These are phyloP conservation scores for Ramaria rubella DNA, from an alignment of 768 basidiomycete genomes.

Conservation along the genomic window DNA sequence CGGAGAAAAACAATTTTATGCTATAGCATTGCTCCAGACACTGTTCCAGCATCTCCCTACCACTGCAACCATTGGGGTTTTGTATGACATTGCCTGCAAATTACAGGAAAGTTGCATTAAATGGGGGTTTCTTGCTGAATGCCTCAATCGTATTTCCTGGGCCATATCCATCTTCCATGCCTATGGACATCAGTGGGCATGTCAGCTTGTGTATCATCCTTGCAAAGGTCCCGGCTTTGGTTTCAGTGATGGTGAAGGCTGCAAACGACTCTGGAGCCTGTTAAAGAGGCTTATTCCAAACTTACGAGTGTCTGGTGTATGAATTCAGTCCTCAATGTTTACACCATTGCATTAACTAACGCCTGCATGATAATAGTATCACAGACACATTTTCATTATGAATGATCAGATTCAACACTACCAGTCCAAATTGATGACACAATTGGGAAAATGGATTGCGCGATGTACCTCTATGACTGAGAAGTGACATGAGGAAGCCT, in stretches of 20 bases:
- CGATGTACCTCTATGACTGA: neutral
- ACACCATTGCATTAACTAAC: neutral
- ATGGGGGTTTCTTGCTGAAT: conserved; percentile 9
- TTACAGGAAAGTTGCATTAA: conserved; percentile 24
- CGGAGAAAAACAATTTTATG: conserved; percentile 34
- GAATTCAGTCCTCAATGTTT: neutral
- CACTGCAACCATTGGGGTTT: conserved; percentile 18
- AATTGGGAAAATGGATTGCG: neutral
- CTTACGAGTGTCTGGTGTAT: conserved; percentile 27
- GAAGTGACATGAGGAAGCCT: neutral
- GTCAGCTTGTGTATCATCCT: conserved; percentile 31
- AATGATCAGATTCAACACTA: neutral
- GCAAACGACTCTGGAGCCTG: conserved; percentile 29
- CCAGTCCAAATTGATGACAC: neutral
- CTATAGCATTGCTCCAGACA: conserved; percentile 28
- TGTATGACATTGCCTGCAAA: conserved; percentile 34
- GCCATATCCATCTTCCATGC: conserved; percentile 34
- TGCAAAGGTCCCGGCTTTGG: conserved; percentile 25
- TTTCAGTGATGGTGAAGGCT: conserved; percentile 30
- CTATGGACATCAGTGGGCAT: conserved; percentile 33
- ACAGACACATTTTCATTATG: neutral
- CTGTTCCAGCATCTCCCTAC: conserved; percentile 27
- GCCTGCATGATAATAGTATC: neutral
- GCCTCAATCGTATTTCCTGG: conserved; percentile 21
- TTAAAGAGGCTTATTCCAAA: conserved; percentile 30